phyloP scores from a whole-genome alignment of 495 filamentous ascomycete genomes.

The Penicillium angulare region DNA sequence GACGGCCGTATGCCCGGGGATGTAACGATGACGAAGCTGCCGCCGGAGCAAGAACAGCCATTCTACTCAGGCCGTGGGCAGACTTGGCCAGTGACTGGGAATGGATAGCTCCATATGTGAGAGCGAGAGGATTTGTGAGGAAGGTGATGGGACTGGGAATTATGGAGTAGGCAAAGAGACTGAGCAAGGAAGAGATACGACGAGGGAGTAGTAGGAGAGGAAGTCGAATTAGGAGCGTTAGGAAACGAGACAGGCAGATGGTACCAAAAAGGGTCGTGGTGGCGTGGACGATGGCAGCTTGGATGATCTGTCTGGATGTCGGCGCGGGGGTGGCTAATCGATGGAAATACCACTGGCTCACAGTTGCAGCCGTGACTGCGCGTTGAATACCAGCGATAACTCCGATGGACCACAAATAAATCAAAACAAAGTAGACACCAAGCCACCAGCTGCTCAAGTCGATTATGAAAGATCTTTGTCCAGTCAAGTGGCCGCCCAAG shows the following conservation, averaged over 20 bases:
- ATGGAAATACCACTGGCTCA: slow-evolving; percentile 99
- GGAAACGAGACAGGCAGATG: slow-evolving; percentile 78
- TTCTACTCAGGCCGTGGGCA: slow-evolving; percentile 71
- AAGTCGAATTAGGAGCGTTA: slow-evolving; percentile 77
- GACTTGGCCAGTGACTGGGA: slow-evolving; percentile 75
- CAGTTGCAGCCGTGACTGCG: slow-evolving; percentile 88
- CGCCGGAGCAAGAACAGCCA: slow-evolving; percentile 67
- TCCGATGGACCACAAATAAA: slow-evolving; percentile 93
- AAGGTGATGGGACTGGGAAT: slow-evolving; percentile 80
- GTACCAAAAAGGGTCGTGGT: slow-evolving; percentile 87
- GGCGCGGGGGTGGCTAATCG: slow-evolving; percentile 76
- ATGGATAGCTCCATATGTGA: slow-evolving; percentile 94
- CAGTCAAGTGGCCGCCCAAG: slow-evolving; percentile 74
- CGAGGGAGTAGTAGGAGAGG: slow-evolving; percentile 82
- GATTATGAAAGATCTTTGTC: slow-evolving; percentile 67
- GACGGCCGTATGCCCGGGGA: slow-evolving; percentile 40
- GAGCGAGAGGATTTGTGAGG: slow-evolving; percentile 82
- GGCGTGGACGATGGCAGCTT: slow-evolving; percentile 77
- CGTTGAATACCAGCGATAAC: slow-evolving; percentile 85
- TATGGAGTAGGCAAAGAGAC: slow-evolving; percentile 67
- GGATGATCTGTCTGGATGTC: slow-evolving; percentile 72
- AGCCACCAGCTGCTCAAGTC: slow-evolving; percentile 89
- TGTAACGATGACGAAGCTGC: slow-evolving; percentile 56
- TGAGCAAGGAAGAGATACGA: slow-evolving; percentile 62
- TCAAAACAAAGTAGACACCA: slow-evolving; percentile 81